phyloP scores from a whole-genome alignment of 83 land plant genomes.

The Diphasiastrum complanatum region DNA sequence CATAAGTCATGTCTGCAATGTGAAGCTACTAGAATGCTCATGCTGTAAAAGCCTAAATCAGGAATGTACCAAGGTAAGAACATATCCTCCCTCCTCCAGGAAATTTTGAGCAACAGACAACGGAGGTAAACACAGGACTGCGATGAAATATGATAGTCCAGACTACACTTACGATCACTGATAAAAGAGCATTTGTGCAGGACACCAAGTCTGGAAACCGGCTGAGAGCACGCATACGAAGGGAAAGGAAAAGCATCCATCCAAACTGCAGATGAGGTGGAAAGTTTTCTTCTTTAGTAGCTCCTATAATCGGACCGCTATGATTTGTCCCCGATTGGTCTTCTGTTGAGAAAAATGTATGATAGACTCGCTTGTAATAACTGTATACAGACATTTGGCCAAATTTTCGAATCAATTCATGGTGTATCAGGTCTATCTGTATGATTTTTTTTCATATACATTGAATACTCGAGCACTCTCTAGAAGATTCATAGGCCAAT shows the following conservation, averaged over 20 bases:
- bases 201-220: slow-evolving; percentile 77
- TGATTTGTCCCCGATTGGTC: slow-evolving; percentile 7
- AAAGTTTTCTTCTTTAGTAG: slow-evolving; percentile 13
- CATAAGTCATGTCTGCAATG: background rate
- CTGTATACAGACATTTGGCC: too few species aligned
- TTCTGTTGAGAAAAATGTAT: slow-evolving; percentile 52
- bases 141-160: too few species aligned
- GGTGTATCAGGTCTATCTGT: too few species aligned
- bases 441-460: too few species aligned
- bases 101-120: background rate
- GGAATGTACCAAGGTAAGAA: too few species aligned
- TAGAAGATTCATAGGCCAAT: too few species aligned
- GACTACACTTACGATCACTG: slow-evolving; percentile 67
- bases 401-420: too few species aligned
- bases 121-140: background rate
- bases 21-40: too few species aligned
- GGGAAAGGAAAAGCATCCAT: slow-evolving; percentile 83
- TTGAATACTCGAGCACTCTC: too few species aligned
- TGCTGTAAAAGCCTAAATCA: too few species aligned
- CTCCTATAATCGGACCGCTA: slow-evolving; percentile 14
- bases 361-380: slow-evolving; percentile 59
- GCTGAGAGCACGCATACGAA: slow-evolving; percentile 71
- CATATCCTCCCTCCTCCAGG: background rate
- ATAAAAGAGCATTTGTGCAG: slow-evolving; percentile 81
- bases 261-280: slow-evolving; percentile 72